Conservation (phyloP, 306 rosid species). For the Pyrus betulifolia region DNA sequence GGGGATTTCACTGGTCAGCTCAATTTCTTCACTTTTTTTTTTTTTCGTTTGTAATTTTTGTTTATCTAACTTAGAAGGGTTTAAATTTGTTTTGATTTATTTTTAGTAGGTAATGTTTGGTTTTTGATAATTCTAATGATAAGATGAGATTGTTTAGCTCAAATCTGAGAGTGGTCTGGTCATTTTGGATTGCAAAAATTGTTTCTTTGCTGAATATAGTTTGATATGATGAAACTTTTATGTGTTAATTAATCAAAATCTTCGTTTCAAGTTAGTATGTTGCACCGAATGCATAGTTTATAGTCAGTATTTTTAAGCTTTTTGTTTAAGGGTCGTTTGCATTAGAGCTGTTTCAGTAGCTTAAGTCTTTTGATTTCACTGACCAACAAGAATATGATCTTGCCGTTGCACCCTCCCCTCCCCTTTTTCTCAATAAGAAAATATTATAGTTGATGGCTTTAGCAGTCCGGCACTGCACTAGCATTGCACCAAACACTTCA, state of each 20-base stretch:
- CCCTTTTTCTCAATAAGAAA: no score
- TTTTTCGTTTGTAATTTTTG: neutral
- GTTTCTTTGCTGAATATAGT: neutral
- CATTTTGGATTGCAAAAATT: neutral
- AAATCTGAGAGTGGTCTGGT: neutral
- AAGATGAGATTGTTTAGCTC: neutral
- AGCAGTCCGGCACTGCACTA: no score
- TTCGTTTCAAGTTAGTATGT: neutral
- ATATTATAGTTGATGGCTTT: no score
- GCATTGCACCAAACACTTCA: no score
- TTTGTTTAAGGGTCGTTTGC: neutral
- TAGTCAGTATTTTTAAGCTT: neutral
- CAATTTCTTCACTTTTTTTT: neutral
- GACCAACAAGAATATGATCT: no score
- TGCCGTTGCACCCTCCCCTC: no score
- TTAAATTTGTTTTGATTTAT: neutral
- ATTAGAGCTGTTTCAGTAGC: neutral
- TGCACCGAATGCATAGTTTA: neutral
- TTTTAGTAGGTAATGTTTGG: neutral
- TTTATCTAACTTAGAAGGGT: conserved; percentile 1
- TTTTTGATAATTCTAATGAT: neutral
- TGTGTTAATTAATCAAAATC: neutral
- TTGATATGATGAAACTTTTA: conserved; percentile 17
- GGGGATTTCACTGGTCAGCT: conserved; percentile 82
- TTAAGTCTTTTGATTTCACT: no score